Evolutionary conservation across 495 filamentous ascomycete species (phyloP).

Genomic region (Glarea lozoyensis): DNA sequence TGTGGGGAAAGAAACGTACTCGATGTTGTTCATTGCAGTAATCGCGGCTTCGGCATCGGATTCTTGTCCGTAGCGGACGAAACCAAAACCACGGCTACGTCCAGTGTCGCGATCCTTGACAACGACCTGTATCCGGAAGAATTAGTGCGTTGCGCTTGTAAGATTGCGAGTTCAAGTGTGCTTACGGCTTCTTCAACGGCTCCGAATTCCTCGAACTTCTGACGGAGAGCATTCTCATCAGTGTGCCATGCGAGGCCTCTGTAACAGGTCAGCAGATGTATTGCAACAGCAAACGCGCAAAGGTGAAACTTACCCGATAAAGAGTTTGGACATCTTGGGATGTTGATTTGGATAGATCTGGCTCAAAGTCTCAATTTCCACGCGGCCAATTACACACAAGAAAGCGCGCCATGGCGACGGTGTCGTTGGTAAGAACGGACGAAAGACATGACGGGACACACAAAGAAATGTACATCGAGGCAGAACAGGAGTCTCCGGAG

Average conservation of each 20-base stretch:
- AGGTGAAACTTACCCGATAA: slow-evolving; percentile 64
- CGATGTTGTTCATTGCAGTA: slow-evolving; percentile 79
- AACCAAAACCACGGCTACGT: slow-evolving; percentile 94
- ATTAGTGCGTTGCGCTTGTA: slow-evolving; percentile 3
- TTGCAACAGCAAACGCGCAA: slow-evolving; percentile 8
- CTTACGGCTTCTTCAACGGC: slow-evolving; percentile 86
- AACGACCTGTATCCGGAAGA: slow-evolving; percentile 58
- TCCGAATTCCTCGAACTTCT: slow-evolving; percentile 87
- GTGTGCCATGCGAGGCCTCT: slow-evolving; percentile 99
- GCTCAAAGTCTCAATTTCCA: slow-evolving; percentile 26
- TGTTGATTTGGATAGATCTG: slow-evolving; percentile 19
- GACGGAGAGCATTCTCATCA: slow-evolving; percentile 68
- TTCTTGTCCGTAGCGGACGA: slow-evolving; percentile 79
- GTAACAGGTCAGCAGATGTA: slow-evolving; percentile 18
- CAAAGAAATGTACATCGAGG: slow-evolving; percentile 26
- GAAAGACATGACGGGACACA: slow-evolving; percentile 18
- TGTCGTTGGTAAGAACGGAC: slow-evolving; percentile 19
- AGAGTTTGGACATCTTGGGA: slow-evolving; percentile 73
- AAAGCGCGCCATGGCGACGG: slow-evolving; percentile 19
- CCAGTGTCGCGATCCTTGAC: slow-evolving; percentile 96
- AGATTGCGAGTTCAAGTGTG: slow-evolving; percentile 13
- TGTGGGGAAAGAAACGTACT: slow-evolving; percentile 48
- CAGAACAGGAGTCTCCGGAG: slow-evolving; percentile 22
- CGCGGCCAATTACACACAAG: slow-evolving; percentile 20
- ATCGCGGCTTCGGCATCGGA: slow-evolving; percentile 80